A percentile compares a stretch with the other conserved stretches of the same genome.
Evolutionary conservation across 306 rosid species (phyloP).

Genomic region (Quercus wislizeni): DNA sequence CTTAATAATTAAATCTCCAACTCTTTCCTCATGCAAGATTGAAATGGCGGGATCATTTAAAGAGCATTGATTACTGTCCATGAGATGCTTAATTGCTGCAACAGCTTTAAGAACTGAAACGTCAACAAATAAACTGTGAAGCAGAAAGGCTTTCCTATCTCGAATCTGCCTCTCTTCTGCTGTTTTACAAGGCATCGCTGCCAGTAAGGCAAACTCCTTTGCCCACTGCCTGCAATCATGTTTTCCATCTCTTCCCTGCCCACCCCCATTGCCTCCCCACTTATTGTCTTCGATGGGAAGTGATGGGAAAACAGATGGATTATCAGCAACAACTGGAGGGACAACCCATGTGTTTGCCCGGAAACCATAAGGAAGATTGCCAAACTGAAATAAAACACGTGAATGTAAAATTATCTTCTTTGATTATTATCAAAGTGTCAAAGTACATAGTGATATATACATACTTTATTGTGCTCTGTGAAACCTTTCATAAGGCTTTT

Average conservation of each 20-base stretch:
- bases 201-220: slow-evolving; percentile 78
- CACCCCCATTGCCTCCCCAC: slow-evolving; percentile 98
- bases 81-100: slow-evolving; percentile 54
- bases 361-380: slow-evolving; percentile 96
- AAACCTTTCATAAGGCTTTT: slow-evolving; percentile 83
- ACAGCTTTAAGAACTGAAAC: slow-evolving; percentile 83
- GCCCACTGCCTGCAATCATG: slow-evolving; percentile 83
- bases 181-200: slow-evolving; percentile 87
- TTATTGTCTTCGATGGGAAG: slow-evolving; percentile 85
- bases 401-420: slow-evolving; percentile 17
- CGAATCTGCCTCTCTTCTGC: slow-evolving; percentile 91
- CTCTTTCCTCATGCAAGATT: slow-evolving; percentile 54
- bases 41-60: slow-evolving; percentile 27
- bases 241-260: slow-evolving; percentile 75
- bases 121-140: slow-evolving; percentile 92
- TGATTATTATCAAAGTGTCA: slow-evolving; percentile 2
- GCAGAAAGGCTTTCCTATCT: slow-evolving; percentile 90
- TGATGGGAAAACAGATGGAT: slow-evolving; percentile 58
- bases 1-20: slow-evolving; percentile 71
- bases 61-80: slow-evolving; percentile 39
- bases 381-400: slow-evolving; percentile 66
- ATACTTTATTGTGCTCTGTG: slow-evolving; percentile 86
- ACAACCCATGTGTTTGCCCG: slow-evolving; percentile 98
- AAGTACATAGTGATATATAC: slow-evolving; percentile 17
- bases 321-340: slow-evolving; percentile 89